These are phyloP conservation scores for Populus davidiana DNA, from an alignment of 345 rosid genomes.

Conservation along the genomic window DNA sequence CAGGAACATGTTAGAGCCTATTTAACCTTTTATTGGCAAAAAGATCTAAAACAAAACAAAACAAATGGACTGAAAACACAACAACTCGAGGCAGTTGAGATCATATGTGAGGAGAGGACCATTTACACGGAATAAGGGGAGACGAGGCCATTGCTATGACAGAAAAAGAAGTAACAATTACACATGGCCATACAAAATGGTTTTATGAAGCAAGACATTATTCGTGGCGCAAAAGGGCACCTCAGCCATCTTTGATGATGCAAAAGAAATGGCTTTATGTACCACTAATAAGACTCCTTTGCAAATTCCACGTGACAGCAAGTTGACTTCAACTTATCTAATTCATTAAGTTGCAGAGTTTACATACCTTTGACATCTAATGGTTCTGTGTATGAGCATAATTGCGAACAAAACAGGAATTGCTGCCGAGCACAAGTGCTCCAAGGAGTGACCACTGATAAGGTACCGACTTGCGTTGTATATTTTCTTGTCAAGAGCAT, in stretches of 20 bases:
- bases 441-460: conserved; percentile 80
- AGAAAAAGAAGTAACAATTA: neutral
- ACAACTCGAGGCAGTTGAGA: neutral
- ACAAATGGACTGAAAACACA: neutral
- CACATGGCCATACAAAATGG: neutral
- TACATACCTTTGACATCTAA: conserved; percentile 63
- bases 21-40: neutral
- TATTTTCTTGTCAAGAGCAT: conserved; percentile 57
- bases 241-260: neutral
- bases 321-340: neutral
- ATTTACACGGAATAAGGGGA: too few relatives aligned
- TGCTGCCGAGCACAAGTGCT: conserved; percentile 58
- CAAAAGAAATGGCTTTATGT: neutral
- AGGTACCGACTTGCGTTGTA: conserved; percentile 50
- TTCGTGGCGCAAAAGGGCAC: neutral
- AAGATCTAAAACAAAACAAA: neutral
- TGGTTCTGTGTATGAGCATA: conserved; percentile 66
- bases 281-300: neutral
- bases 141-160: too few relatives aligned
- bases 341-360: neutral
- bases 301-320: too few relatives aligned
- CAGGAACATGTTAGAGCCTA: conserved; percentile 8
- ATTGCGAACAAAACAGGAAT: conserved; percentile 53
- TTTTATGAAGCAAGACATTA: neutral
- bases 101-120: neutral